Base-by-base conservation (phyloP, 768 basidiomycete species). In the Austroboletus festivus region DNA sequence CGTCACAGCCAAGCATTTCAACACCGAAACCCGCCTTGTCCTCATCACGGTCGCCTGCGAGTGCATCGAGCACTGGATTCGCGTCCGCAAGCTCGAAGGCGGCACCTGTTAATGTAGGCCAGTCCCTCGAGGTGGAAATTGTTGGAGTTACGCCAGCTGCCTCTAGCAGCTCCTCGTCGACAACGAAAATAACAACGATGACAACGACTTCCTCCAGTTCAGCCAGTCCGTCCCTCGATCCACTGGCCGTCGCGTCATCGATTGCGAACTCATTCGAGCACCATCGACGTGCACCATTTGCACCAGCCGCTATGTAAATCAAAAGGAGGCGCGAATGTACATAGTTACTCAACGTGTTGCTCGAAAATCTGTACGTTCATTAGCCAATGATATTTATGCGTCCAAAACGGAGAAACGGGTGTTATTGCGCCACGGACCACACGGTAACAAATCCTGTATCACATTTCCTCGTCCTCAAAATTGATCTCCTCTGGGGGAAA, bases 401-500 rank as follows among this genome's bases (percentile, higher is more conserved):
- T n/a, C n/a, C n/a, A n/a, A n/a, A n/a, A n/a, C n/a, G n/a, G n/a
- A n/a, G n/a, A n/a, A n/a, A n/a, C n/a, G n/a, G n/a, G n/a, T n/a
- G n/a, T n/a, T n/a, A n/a, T n/a, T 19, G 35, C 28, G 28, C 28
- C 28, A 28, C n/a, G n/a, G n/a, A n/a, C n/a, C n/a, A n/a, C n/a
- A 35, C 34, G 16, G 8, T 18, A 18, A 37, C 35, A 4, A 38
- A 43, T 35, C 37, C 44, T 20, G 18, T 28, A 7, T 55, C 70
- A 86, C 75, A 89, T 87, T 62, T 90, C 86, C 54, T 89, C 88
- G 16, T 88, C 83, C 26, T 86, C 83, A 46, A 87, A 71, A 48
- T 82, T 73, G 46, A 93, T 73, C 21, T 93, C 91, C 59, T 89
- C 81, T 9, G 86, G 84, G 0, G 92, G 92, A 64, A 79, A 98